Evolutionary conservation across 441 rosid genomes (phyloP), one percentile per base, ranked within the genome.

Genomic region (Erodium texanum): DNA sequence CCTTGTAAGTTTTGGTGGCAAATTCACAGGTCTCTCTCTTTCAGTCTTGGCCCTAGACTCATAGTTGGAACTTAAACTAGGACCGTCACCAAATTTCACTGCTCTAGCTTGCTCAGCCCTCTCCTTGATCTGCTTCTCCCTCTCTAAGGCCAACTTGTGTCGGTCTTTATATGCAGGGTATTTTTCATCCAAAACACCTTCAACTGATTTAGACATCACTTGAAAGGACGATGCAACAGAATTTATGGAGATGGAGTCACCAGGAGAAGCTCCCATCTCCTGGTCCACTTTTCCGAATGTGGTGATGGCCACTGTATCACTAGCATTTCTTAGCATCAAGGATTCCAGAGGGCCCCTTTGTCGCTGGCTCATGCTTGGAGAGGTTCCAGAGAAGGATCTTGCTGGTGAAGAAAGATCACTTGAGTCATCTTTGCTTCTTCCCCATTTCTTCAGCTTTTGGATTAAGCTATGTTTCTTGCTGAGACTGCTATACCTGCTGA

Each of bases 81-180:
- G 64, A 38, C 48, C 80, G 70, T 74, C 84, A 19, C 87, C 81
- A 71, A 91, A 91, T 76, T 81, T 83, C 68, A 70, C 85, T 48
- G 88, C 87, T 79, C 99, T 86, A 3, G 96, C 99, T 80, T 84
- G 75, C 68, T 86, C 92, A 0, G 97, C 96, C 75, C 79, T 89
- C 72, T 83, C 85, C 82, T 91, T 94, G 65, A 91, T 85, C n/a
- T 80, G 82, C 78, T 88, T 87, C 89, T 94, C 99, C 76, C 97
- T 84, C 78, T 91, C 99, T 70, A 87, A 72, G 43, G 96, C 96
- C 74, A 94, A 71, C 82, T 84, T 91, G 74, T 91, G 99, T 66
- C 99, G 81, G 76, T 91, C 99, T 77, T 88, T 89, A 63, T 87
- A 91, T 52, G 92, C 96, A 1, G 97, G 97, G 78, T 89, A 91